Conservation (phyloP, 148 eudicot species). For the Vaccinium darrowii region DNA sequence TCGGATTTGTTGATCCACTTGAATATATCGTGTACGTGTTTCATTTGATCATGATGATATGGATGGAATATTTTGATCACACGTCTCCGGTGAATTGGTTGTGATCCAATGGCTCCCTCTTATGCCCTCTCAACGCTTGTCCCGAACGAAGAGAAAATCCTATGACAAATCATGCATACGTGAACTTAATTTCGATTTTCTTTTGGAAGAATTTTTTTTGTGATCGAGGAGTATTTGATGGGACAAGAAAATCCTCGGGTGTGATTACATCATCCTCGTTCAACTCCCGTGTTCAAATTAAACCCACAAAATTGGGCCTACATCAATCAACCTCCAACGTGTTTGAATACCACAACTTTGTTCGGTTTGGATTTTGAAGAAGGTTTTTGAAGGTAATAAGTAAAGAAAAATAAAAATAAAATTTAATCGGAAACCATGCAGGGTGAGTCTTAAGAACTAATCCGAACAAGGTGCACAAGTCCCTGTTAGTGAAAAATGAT, state of each 20-base stretch:
- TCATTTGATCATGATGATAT: no score
- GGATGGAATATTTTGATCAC: conserved; percentile 30
- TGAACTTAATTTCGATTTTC: conserved; percentile 58
- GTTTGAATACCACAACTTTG: no score
- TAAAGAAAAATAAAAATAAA: no score
- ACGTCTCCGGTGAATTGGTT: conserved; percentile 47
- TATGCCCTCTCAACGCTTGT: conserved; percentile 88
- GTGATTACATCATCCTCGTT: conserved; percentile 23
- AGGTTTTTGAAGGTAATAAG: no score
- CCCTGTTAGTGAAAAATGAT: no score
- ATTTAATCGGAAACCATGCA: no score
- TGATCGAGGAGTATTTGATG: conserved; percentile 32
- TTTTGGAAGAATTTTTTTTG: conserved; percentile 27
- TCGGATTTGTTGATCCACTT: conserved; percentile 29
- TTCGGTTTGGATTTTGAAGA: no score
- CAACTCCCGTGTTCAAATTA: conserved; percentile 23
- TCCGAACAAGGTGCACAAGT: no score
- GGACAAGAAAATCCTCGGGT: conserved; percentile 30
- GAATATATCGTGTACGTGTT: no score
- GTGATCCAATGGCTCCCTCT: conserved; percentile 90
- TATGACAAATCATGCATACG: conserved; percentile 73
- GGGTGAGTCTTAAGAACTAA: no score
- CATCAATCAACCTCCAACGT: no score
- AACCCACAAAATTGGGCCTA: neutral
- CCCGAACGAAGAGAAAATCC: conserved; percentile 61